Percentiles rank a stretch among this genome's conserved stretches.
phyloP scores from a whole-genome alignment of 2,329 filamentous ascomycete genomes.

The Paraphaeosphaeria minitans region DNA sequence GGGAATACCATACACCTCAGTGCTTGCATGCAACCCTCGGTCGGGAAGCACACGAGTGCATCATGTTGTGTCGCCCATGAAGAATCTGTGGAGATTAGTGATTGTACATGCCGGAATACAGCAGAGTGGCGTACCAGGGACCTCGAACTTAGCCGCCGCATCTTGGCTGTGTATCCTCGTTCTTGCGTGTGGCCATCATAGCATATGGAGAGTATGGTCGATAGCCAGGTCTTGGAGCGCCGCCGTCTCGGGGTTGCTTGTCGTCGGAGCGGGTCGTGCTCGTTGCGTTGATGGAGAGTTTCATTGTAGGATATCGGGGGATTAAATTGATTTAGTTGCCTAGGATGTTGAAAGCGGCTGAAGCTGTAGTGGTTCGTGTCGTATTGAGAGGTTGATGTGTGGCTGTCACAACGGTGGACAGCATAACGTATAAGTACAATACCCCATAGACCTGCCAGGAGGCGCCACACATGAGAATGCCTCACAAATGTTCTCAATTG shows the following conservation, averaged over 20 bases:
- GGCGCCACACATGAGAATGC: constrained; percentile 27
- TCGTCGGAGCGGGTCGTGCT: constrained; percentile 23
- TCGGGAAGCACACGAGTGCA: background rate
- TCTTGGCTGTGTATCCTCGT: constrained; percentile 30
- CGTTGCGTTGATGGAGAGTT: constrained; percentile 18
- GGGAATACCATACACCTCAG: background rate
- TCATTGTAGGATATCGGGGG: constrained; percentile 22
- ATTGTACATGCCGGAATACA: background rate
- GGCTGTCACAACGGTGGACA: constrained; percentile 5
- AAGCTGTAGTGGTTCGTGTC: constrained; percentile 18
- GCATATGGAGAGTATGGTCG: constrained; percentile 20
- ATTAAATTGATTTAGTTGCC: constrained; percentile 13
- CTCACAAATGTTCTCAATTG: constrained; percentile 24
- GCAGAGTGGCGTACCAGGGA: constrained; percentile 16
- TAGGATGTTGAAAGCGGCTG: constrained; percentile 20
- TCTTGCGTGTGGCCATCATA: constrained; percentile 22
- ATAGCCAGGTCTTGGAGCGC: constrained; percentile 33
- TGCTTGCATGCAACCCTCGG: background rate
- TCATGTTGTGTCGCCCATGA: background rate
- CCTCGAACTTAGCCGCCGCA: constrained; percentile 36
- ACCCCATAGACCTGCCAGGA: constrained; percentile 32
- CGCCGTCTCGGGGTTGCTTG: constrained; percentile 39
- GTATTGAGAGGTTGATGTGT: constrained; percentile 17
- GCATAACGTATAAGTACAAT: constrained; percentile 24
- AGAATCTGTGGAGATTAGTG: background rate